Evolutionary conservation across 805 yeast species (phyloP).

Genomic region (Barnettozyma vustinii): DNA sequence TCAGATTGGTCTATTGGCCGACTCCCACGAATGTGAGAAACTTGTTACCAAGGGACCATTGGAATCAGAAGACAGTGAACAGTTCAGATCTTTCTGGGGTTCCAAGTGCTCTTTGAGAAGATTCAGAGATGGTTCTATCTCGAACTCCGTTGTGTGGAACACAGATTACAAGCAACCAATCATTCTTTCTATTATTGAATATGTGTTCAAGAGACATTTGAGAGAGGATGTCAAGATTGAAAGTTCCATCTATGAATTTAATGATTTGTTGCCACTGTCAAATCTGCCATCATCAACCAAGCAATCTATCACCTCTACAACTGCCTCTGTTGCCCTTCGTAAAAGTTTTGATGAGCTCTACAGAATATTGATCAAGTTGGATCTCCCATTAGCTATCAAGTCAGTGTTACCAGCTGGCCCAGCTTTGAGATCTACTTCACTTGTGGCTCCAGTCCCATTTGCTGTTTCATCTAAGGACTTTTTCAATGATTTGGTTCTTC

Average conservation of each 20-base stretch:
- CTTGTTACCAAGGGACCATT: conserved; percentile 85
- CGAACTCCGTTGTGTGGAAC: conserved; percentile 87
- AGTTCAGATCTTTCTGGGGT: conserved; percentile 89
- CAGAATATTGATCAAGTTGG: conserved; percentile 44
- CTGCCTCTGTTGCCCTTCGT: conserved; percentile 37
- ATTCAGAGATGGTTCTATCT: conserved; percentile 87
- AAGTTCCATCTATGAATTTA: conserved; percentile 39
- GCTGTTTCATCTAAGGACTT: conserved; percentile 71
- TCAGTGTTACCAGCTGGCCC: conserved; percentile 71
- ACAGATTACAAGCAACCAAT: conserved; percentile 54
- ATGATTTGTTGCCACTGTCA: conserved; percentile 52
- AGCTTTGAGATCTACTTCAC: conserved; percentile 68
- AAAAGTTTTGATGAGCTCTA: conserved; percentile 55
- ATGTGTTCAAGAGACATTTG: conserved; percentile 60
- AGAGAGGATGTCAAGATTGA: conserved; percentile 31
- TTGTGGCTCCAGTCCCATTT: conserved; percentile 77
- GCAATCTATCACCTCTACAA: conserved; percentile 42
- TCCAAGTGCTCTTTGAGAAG: conserved; percentile 76
- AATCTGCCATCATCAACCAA: conserved; percentile 51
- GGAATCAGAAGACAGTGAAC: conserved; percentile 48
- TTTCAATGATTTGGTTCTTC: conserved; percentile 74
- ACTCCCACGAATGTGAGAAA: conserved; percentile 71
- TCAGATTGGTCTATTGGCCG: conserved; percentile 59
- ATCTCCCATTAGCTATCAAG: conserved; percentile 65
- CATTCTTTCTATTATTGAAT: conserved; percentile 57